These are phyloP conservation scores for Colletotrichum sidae DNA, from an alignment of 2,329 filamentous ascomycete genomes.

Conservation along the genomic window DNA sequence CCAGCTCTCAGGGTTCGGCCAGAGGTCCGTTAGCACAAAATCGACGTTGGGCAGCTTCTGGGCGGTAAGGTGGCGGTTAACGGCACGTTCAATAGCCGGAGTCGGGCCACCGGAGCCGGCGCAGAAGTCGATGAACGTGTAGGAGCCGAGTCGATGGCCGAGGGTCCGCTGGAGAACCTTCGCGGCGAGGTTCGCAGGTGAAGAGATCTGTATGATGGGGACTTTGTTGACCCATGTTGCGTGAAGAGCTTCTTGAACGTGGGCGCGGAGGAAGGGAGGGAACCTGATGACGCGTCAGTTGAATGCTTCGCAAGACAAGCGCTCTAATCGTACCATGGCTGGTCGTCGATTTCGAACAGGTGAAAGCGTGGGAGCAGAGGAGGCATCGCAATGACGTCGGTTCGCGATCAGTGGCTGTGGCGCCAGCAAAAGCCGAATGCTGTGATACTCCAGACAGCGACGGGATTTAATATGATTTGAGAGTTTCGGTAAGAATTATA, in stretches of 20 bases:
- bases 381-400: constrained; percentile 50
- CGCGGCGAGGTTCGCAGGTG: constrained; percentile 72
- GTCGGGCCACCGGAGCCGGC: constrained; percentile 80
- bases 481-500: not conserved
- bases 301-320: constrained; percentile 16
- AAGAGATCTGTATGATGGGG: constrained; percentile 66
- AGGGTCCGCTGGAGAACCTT: constrained; percentile 65
- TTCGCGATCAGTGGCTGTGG: not conserved
- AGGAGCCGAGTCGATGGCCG: constrained; percentile 57
- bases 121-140: constrained; percentile 81
- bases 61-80: constrained; percentile 61
- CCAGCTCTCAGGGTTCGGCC: constrained; percentile 73
- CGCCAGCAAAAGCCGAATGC: not conserved
- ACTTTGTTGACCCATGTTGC: constrained; percentile 71
- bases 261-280: constrained; percentile 71
- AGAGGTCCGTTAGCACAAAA: constrained; percentile 75
- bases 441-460: no score
- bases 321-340: constrained; percentile 68
- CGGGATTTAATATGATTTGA: not conserved
- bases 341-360: constrained; percentile 76
- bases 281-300: constrained; percentile 61
- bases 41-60: constrained; percentile 51
- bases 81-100: constrained; percentile 68
- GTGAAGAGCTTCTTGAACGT: constrained; percentile 74
- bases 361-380: constrained; percentile 69